phyloP scores from a whole-genome alignment of 2,329 filamentous ascomycete genomes.

The Verticillium zaregamsianum region DNA sequence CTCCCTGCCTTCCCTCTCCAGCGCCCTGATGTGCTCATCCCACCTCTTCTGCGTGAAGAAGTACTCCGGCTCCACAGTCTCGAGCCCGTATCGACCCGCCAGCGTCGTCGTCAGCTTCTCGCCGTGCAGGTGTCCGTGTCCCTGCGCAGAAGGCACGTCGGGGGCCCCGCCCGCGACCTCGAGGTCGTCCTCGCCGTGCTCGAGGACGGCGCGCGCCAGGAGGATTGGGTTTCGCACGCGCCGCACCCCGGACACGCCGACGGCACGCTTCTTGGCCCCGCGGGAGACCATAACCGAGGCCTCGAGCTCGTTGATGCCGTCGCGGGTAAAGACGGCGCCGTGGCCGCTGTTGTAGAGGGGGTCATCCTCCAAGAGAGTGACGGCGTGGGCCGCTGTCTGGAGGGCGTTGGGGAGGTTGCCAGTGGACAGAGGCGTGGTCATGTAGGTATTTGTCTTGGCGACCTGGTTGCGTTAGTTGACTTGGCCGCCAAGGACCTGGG shows the following conservation, averaged over 20 bases:
- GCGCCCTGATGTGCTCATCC: slow-evolving; percentile 68
- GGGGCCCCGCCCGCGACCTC: slow-evolving; percentile 30
- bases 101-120: slow-evolving; percentile 50
- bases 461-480: slow-evolving; percentile 26
- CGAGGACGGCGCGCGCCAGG: slow-evolving; percentile 66
- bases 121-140: slow-evolving; percentile 68
- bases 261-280: slow-evolving; percentile 69
- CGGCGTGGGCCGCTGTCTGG: slow-evolving; percentile 70
- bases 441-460: slow-evolving; percentile 40
- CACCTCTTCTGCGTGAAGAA: slow-evolving; percentile 76
- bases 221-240: slow-evolving; percentile 76
- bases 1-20: slow-evolving; percentile 39
- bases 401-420: slow-evolving; percentile 53
- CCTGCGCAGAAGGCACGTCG: slow-evolving; percentile 55
- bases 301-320: slow-evolving; percentile 81
- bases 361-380: slow-evolving; percentile 72
- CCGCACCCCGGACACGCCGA: slow-evolving; percentile 69
- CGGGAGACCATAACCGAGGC: slow-evolving; percentile 80
- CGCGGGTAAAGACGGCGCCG: slow-evolving; percentile 81
- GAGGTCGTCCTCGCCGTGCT: slow-evolving; percentile 60
- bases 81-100: slow-evolving; percentile 64
- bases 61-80: slow-evolving; percentile 65
- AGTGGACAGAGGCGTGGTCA: slow-evolving; percentile 28
- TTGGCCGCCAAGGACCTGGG: too few species aligned
- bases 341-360: slow-evolving; percentile 79